Percentiles rank a stretch among this genome's conserved stretches.
These are phyloP conservation scores for Trichodelitschia bisporula DNA, from an alignment of 495 filamentous ascomycete species.

Conservation along the genomic window DNA sequence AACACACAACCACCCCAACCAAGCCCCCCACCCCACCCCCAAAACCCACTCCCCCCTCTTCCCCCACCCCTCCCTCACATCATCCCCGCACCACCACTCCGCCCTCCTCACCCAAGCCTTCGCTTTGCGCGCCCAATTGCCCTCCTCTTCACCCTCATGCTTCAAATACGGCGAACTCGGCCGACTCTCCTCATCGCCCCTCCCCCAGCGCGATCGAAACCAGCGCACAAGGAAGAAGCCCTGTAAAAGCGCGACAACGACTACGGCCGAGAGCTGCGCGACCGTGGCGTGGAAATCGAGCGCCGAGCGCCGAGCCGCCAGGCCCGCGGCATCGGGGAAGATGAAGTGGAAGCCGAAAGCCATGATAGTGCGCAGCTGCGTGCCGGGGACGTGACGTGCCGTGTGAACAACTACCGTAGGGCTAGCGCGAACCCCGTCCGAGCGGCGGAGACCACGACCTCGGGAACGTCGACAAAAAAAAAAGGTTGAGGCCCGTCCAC, in stretches of 20 bases:
- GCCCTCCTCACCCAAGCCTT: background rate
- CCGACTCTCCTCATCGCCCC: slow-evolving; percentile 2
- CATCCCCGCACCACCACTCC: slow-evolving; percentile 13
- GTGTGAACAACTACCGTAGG: too few species aligned
- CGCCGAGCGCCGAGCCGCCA: slow-evolving; percentile 7
- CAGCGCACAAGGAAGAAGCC: slow-evolving; percentile 6
- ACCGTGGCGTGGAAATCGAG: slow-evolving; percentile 11
- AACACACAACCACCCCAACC: slow-evolving; percentile 13
- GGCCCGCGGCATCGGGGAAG: slow-evolving; percentile 10
- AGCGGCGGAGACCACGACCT: too few species aligned
- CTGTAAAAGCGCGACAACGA: slow-evolving; percentile 9
- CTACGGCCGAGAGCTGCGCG: slow-evolving; percentile 11
- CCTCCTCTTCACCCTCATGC: slow-evolving; percentile 2
- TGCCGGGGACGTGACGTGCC: too few species aligned
- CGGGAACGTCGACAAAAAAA: too few species aligned
- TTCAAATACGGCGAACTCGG: slow-evolving; percentile 12
- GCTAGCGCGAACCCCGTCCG: too few species aligned
- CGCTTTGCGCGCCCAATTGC: background rate
- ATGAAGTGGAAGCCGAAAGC: too few species aligned
- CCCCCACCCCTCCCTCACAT: slow-evolving; percentile 8
- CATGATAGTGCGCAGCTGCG: too few species aligned
- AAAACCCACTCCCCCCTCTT: slow-evolving; percentile 13
- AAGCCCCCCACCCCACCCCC: slow-evolving; percentile 9
- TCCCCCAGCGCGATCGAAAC: background rate
- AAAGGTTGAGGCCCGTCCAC: too few species aligned